phyloP scores from a whole-genome alignment of 2,329 filamentous ascomycete species.

The Aspergillus ibericus region DNA sequence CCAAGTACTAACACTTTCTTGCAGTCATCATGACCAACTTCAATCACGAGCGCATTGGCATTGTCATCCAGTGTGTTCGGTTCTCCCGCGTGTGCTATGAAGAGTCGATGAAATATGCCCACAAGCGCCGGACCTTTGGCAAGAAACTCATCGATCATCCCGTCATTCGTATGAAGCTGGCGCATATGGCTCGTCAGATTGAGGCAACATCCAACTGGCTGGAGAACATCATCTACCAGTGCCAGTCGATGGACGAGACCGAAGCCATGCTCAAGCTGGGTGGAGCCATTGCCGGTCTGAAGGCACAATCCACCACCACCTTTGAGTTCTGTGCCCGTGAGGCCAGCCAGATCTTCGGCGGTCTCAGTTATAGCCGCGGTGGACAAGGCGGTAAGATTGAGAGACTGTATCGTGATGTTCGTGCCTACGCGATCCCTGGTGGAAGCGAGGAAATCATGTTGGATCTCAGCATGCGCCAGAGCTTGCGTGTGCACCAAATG shows the following conservation, averaged over 20 bases:
- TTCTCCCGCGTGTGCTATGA: constrained; percentile 97
- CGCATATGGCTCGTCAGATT: constrained; percentile 97
- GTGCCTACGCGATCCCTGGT: constrained; percentile 94
- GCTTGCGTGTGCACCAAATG: constrained; percentile 80
- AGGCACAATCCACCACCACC: constrained; percentile 89
- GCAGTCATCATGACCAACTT: constrained; percentile 98
- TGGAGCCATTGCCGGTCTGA: constrained; percentile 87
- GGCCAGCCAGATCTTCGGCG: constrained; percentile 96
- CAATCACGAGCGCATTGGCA: constrained; percentile 98
- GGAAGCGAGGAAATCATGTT: constrained; percentile 99
- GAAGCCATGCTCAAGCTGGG: constrained; percentile 96
- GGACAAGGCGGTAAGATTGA: constrained; percentile 96
- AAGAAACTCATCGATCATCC: constrained; percentile 96
- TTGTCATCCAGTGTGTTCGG: constrained; percentile 94
- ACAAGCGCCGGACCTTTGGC: constrained; percentile 95
- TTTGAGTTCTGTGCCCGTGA: constrained; percentile 98
- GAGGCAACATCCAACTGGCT: constrained; percentile 97
- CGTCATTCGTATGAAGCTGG: constrained; percentile 95
- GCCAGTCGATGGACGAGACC: constrained; percentile 85
- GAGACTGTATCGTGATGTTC: constrained; percentile 88
- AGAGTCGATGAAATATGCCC: constrained; percentile 92
- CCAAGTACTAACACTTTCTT: constrained; percentile 1
- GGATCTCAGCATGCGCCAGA: constrained; percentile 91
- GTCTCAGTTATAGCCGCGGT: constrained; percentile 85
- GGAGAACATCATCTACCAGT: constrained; percentile 92